Conservation (phyloP, 2,329 filamentous ascomycete species). For the Parastagonospora avenae region DNA sequence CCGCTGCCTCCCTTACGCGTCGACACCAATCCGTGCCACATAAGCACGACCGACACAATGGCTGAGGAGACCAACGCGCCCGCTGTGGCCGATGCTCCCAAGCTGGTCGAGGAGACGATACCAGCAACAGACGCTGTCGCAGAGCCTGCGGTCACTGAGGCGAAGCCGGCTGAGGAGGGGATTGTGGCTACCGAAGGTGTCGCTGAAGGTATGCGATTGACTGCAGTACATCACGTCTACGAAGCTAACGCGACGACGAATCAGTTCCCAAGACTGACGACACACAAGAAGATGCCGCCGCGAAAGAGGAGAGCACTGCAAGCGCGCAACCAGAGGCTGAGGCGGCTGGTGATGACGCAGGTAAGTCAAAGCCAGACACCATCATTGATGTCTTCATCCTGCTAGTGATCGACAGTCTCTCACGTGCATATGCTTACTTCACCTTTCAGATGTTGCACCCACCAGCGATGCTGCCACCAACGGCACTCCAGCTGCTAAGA, state of each 20-base stretch:
- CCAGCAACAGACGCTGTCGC: slow-evolving; percentile 35
- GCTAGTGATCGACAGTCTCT: slow-evolving; percentile 1
- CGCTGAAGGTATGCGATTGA: slow-evolving; percentile 34
- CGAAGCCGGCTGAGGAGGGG: slow-evolving; percentile 35
- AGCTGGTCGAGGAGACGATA: slow-evolving; percentile 36
- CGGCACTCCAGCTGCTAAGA: slow-evolving; percentile 54
- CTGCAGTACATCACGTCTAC: not conserved
- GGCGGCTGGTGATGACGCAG: slow-evolving; percentile 24
- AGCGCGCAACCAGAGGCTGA: slow-evolving; percentile 31
- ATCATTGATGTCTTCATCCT: not conserved
- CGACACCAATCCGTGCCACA: slow-evolving; percentile 37
- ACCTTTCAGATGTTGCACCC: slow-evolving; percentile 40
- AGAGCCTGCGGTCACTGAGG: slow-evolving; percentile 33
- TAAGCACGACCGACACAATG: slow-evolving; percentile 42
- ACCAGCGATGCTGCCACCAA: slow-evolving; percentile 51
- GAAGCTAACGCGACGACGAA: slow-evolving; percentile 25
- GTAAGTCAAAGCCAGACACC: slow-evolving; percentile 22
- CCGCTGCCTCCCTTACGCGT: slow-evolving; percentile 42
- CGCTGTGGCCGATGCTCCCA: slow-evolving; percentile 30
- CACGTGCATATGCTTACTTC: slow-evolving; percentile 16
- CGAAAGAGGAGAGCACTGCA: slow-evolving; percentile 28
- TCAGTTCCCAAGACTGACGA: slow-evolving; percentile 26
- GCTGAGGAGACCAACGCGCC: slow-evolving; percentile 42
- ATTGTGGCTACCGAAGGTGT: slow-evolving; percentile 34
- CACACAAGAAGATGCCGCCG: slow-evolving; percentile 20